phyloP scores from a whole-genome alignment of 2,329 filamentous ascomycete genomes.

The Hypomyces rosellus region DNA sequence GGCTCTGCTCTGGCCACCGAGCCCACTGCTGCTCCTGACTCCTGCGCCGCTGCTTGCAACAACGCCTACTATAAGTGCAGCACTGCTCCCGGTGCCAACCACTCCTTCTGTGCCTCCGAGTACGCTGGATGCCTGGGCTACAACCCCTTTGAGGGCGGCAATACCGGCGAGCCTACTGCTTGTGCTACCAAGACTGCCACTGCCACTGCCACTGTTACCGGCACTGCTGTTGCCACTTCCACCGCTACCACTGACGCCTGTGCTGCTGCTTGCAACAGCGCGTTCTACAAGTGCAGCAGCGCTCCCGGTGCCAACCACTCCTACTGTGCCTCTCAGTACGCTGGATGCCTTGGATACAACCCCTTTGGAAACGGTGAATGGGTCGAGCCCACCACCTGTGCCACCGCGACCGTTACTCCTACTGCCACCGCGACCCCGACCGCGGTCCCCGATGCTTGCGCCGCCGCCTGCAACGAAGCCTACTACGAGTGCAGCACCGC shows the following conservation, averaged over 20 bases:
- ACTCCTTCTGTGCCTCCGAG: background rate
- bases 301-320: background rate
- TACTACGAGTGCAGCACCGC: background rate
- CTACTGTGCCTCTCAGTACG: background rate
- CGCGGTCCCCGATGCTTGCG: background rate
- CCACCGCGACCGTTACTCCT: conserved; percentile 1
- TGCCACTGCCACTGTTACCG: background rate
- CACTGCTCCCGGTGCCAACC: background rate
- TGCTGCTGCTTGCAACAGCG: background rate
- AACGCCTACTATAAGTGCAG: background rate
- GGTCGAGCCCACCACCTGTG: background rate
- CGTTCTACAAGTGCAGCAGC: background rate
- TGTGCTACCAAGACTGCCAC: background rate
- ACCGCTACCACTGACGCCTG: background rate
- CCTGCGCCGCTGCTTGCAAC: background rate
- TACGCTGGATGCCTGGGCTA: background rate
- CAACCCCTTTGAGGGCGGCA: no score
- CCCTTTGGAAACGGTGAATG: no score
- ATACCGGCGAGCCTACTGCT: background rate
- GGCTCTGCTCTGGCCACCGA: background rate
- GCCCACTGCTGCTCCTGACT: background rate
- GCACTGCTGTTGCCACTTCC: conserved; percentile 1
- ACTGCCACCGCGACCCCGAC: conserved; percentile 1
- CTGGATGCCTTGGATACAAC: no score
- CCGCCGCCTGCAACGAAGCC: background rate